Conservation (phyloP, 2,329 filamentous ascomycete genomes). For the Alternaria ethzedia region DNA sequence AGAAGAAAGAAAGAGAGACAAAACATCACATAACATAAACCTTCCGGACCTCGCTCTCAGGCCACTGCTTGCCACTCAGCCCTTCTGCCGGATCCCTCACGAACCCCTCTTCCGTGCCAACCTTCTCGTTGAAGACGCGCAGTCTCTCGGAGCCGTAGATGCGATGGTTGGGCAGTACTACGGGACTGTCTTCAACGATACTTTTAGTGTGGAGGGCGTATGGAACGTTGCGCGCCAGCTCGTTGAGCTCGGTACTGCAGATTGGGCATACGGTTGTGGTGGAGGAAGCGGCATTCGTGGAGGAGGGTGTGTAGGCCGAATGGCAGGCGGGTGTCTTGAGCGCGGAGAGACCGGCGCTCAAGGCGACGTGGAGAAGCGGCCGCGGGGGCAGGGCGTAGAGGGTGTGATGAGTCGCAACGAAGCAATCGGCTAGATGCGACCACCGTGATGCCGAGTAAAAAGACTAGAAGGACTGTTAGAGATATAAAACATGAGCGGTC, state of each 20-base stretch:
- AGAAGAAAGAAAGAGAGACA: not conserved
- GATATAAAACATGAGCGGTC: not conserved
- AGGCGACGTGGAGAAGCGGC: slow-evolving; percentile 86
- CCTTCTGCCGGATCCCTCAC: slow-evolving; percentile 76
- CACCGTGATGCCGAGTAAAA: slow-evolving; percentile 79
- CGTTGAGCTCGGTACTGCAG: slow-evolving; percentile 93
- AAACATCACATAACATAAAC: slow-evolving; percentile 79
- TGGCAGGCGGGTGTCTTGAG: slow-evolving; percentile 96
- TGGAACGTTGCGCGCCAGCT: slow-evolving; percentile 84
- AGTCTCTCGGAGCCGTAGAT: slow-evolving; percentile 82
- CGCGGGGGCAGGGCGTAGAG: slow-evolving; percentile 82
- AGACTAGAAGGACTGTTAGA: slow-evolving; percentile 55
- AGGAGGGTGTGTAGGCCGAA: slow-evolving; percentile 65
- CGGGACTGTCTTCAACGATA: slow-evolving; percentile 84
- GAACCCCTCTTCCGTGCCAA: slow-evolving; percentile 69
- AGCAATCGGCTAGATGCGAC: slow-evolving; percentile 76
- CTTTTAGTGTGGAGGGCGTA: slow-evolving; percentile 97
- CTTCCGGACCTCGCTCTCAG: slow-evolving; percentile 71
- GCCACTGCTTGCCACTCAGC: slow-evolving; percentile 60
- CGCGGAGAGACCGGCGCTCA: slow-evolving; percentile 88
- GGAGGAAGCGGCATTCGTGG: slow-evolving; percentile 62
- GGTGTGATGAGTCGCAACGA: slow-evolving; percentile 83
- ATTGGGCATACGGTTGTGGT: slow-evolving; percentile 86
- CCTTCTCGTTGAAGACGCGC: slow-evolving; percentile 77
- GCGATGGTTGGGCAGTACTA: slow-evolving; percentile 84